Conservation (phyloP, 2,329 filamentous ascomycete genomes). For the Hypoxylon sp. region DNA sequence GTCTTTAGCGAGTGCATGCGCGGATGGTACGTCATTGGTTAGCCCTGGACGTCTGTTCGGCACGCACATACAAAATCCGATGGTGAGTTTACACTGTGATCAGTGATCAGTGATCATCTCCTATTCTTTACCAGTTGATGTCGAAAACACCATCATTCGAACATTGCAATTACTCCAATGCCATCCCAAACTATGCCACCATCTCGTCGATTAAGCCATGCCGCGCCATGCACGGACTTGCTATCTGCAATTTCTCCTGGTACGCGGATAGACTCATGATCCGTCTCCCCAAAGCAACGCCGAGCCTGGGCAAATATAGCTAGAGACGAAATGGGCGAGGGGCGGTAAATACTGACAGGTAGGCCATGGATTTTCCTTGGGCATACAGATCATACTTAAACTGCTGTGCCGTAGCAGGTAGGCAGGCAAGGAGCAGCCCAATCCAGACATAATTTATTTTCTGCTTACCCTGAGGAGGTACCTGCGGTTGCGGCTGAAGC, state of each 20-base stretch:
- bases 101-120: neutral
- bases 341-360: too few relatives aligned
- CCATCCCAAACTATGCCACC: too few relatives aligned
- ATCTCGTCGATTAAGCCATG: too few relatives aligned
- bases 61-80: neutral
- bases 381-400: neutral
- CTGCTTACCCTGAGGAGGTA: neutral
- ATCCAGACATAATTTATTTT: neutral
- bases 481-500: slow-evolving; percentile 2
- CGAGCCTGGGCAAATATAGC: too few relatives aligned
- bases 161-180: too few relatives aligned
- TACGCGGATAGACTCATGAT: too few relatives aligned
- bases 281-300: too few relatives aligned
- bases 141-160: too few relatives aligned
- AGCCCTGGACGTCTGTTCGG: neutral
- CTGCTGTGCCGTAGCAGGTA: neutral
- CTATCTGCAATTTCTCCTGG: too few relatives aligned
- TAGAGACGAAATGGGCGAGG: too few relatives aligned
- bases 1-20: slow-evolving; percentile 2
- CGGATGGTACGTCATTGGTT: slow-evolving; percentile 14
- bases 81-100: slow-evolving; percentile 3
- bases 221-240: too few relatives aligned
- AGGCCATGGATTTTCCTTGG: neutral
- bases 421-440: neutral
- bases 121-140: neutral